A percentile compares a stretch with the other conserved stretches of the same genome.
phyloP scores from a whole-genome alignment of 208 protist genomes.

The Blechomonas ayalai region DNA sequence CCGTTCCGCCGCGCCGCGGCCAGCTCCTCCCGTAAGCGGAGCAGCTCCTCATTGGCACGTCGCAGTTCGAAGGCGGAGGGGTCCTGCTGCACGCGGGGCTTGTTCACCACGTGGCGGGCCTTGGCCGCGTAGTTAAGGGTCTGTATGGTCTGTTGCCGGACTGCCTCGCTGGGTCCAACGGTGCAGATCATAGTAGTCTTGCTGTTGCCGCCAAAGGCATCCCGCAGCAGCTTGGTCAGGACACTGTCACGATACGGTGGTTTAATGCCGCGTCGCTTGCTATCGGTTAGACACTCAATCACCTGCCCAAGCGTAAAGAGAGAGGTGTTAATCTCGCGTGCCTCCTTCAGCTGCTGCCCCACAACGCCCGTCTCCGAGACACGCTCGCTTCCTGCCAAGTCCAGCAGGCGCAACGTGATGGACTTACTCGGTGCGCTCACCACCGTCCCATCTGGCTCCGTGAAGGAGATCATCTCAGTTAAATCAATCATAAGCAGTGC shows the following conservation, averaged over 20 bases:
- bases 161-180: conserved; percentile 48
- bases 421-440: conserved; percentile 57
- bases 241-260: conserved; percentile 82
- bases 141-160: conserved; percentile 62
- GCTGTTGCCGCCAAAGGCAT: conserved; percentile 86
- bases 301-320: conserved; percentile 84
- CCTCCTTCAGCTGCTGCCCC: conserved; percentile 78
- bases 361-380: conserved; percentile 67
- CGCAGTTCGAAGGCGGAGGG: conserved; percentile 68
- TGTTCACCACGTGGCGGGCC: conserved; percentile 71
- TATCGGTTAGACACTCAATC: conserved; percentile 73
- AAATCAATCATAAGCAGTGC: conserved; percentile 80
- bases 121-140: conserved; percentile 82
- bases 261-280: conserved; percentile 37
- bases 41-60: conserved; percentile 57
- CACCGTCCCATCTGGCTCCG: conserved; percentile 40
- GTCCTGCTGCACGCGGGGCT: conserved; percentile 66
- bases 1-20: conserved; percentile 31
- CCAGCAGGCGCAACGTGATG: conserved; percentile 71
- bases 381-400: conserved; percentile 85
- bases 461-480: conserved; percentile 58
- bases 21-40: conserved; percentile 36
- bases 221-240: conserved; percentile 81
- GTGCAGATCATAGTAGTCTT: conserved; percentile 88
- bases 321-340: conserved; percentile 75